phyloP scores from a whole-genome alignment of 2,329 filamentous ascomycete species.

The Lomentospora prolificans region DNA sequence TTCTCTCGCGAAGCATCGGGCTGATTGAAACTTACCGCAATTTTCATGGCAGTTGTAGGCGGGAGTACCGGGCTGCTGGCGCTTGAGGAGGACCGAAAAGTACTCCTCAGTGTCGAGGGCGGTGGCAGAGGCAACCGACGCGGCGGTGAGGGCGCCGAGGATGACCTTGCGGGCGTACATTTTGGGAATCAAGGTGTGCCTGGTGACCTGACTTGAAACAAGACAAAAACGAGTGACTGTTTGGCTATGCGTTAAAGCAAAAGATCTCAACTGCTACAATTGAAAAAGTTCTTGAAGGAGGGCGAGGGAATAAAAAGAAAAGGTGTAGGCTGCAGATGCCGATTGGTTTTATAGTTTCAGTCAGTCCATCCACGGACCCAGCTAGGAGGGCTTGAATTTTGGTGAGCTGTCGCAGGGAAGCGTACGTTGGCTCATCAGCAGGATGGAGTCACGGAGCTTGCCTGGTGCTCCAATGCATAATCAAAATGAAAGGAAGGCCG shows the following conservation, averaged over 20 bases:
- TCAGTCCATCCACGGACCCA: too few species aligned
- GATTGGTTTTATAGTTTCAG: too few species aligned
- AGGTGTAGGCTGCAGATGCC: too few species aligned
- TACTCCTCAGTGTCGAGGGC: conserved; percentile 5
- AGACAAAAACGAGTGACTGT: conserved; percentile 1
- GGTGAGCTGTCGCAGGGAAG: too few species aligned
- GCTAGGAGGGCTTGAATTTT: too few species aligned
- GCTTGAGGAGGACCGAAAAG: conserved; percentile 20
- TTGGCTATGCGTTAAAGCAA: background rate
- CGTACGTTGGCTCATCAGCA: too few species aligned
- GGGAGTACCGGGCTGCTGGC: conserved; percentile 34
- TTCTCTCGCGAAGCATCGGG: too few species aligned
- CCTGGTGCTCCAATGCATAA: too few species aligned
- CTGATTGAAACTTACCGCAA: conserved; percentile 36
- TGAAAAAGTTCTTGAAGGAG: too few species aligned
- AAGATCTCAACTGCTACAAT: too few species aligned
- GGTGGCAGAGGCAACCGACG: conserved; percentile 9
- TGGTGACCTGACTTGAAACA: background rate
- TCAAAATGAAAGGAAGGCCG: too few species aligned
- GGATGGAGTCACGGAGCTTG: too few species aligned
- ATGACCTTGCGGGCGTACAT: background rate
- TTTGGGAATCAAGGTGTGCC: background rate
- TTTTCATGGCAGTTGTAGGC: conserved; percentile 34
- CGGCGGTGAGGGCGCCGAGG: background rate
- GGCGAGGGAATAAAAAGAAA: background rate